Evolutionary conservation across 768 basidiomycete species (phyloP).

Genomic region (Russula ochroleuca): DNA sequence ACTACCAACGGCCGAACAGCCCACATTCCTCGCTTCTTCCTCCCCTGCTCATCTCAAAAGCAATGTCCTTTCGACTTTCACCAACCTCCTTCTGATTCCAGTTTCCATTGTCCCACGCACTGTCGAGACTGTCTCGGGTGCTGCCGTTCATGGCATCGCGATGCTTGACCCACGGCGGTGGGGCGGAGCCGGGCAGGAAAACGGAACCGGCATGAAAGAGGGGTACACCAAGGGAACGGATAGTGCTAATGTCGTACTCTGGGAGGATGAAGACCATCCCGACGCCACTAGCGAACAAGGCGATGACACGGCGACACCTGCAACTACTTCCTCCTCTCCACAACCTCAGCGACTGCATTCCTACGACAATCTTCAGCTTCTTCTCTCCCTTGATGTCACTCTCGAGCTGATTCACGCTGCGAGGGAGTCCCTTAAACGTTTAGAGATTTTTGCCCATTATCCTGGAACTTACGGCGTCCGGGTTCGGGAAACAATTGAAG

Average conservation of each 20-base stretch:
- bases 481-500: slow-evolving; percentile 91
- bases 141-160: slow-evolving; percentile 76
- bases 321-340: slow-evolving; percentile 29
- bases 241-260: slow-evolving; percentile 20
- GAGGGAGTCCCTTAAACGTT: slow-evolving; percentile 85
- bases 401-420: slow-evolving; percentile 91
- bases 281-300: slow-evolving; percentile 18
- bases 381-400: slow-evolving; percentile 88
- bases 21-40: slow-evolving; percentile 24
- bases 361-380: slow-evolving; percentile 67
- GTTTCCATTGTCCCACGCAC: slow-evolving; percentile 94
- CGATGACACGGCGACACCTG: slow-evolving; percentile 22
- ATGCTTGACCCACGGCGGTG: slow-evolving; percentile 91
- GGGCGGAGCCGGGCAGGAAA: slow-evolving; percentile 44
- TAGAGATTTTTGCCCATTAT: slow-evolving; percentile 85
- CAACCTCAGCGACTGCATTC: slow-evolving; percentile 26
- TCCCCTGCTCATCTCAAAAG: slow-evolving; percentile 88
- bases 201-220: slow-evolving; percentile 20
- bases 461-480: slow-evolving; percentile 83
- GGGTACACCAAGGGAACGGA: slow-evolving; percentile 23
- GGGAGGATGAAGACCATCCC: slow-evolving; percentile 22
- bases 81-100: slow-evolving; percentile 81
- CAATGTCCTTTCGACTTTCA: slow-evolving; percentile 89
- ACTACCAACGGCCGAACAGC: slow-evolving; percentile 11
- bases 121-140: slow-evolving; percentile 57